Base-by-base conservation (phyloP, 1,284 basidiomycete species). In the Laetiporus sulphureus region DNA sequence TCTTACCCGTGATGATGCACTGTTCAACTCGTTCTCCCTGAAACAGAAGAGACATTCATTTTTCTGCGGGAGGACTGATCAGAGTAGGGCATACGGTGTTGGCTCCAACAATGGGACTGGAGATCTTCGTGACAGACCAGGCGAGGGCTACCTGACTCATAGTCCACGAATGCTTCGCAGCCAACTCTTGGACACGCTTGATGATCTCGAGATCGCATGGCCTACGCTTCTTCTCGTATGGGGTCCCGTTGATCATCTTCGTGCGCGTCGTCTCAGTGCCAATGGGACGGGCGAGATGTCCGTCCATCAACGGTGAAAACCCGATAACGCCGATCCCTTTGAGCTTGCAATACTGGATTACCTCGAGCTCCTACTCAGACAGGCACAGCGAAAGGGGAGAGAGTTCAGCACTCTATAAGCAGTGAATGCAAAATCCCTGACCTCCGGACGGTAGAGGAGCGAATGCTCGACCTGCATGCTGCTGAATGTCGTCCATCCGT, bases 331-430 rank as follows among this genome's bases (percentile, higher is more conserved):
- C 68, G 35, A 73, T 71, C 18, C 71, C 73, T 12, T 70, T 58
- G 44, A 60, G 64, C 5, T 66, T 61, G 55, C 69, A 73, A 55
- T 69, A 75, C 2, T 61, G 58, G 13, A 69, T 52, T 67, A 74
- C 69, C 46, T 73, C 72, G 0, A 61, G 54, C 44, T 77, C 73
- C 68, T 72, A 40, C n/a, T n/a, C n/a, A n/a, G n/a, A n/a, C n/a
- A n/a, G n/a, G n/a, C n/a, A n/a, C n/a, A n/a, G n/a, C n/a, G 3
- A 22, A 3, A 16, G 8, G 4, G 15, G 25, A 11, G 19, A 12
- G 18, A 8, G 10, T 11, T 18, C 12, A 32, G 2, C 21, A n/a
- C 22, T 12, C 12, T 6, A 24, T 5, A 6, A 11, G 7, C 7
- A 8, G 5, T 16, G n/a, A 10, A 41, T 22, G 1, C 10, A 4